Evolutionary conservation across 495 filamentous ascomycete species (phyloP).

Genomic region (Aspergillus incahuasiensis): DNA sequence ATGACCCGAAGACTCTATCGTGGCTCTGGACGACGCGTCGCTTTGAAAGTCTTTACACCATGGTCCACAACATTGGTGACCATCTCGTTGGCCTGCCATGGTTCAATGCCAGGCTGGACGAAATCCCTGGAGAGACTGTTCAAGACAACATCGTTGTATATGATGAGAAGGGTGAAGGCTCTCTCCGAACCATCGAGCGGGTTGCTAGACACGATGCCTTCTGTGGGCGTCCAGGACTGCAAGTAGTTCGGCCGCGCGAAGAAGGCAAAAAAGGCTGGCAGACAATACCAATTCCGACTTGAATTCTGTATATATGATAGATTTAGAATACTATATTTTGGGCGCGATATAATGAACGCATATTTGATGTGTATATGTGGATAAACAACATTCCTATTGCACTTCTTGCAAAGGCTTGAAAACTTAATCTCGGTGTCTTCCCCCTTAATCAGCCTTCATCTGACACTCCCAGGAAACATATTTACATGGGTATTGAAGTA

Average conservation of each 20-base stretch:
- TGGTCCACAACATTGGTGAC: slow-evolving; percentile 49
- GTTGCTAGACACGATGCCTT: slow-evolving; percentile 46
- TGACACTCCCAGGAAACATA: too few species aligned
- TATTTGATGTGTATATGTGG: too few species aligned
- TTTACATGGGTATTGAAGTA: too few species aligned
- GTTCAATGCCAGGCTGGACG: slow-evolving; percentile 52
- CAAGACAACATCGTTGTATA: slow-evolving; percentile 42
- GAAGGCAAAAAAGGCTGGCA: slow-evolving; percentile 4
- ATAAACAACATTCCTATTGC: too few species aligned
- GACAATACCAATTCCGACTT: neutral
- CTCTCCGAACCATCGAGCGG: slow-evolving; percentile 33
- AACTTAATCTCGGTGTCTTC: too few species aligned
- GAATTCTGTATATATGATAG: neutral
- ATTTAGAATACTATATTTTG: neutral
- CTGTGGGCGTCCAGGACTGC: slow-evolving; percentile 50
- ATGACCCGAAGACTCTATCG: slow-evolving; percentile 46
- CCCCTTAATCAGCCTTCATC: too few species aligned
- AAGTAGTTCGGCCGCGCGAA: slow-evolving; percentile 27
- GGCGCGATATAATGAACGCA: too few species aligned
- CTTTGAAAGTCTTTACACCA: slow-evolving; percentile 54
- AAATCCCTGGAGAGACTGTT: slow-evolving; percentile 47
- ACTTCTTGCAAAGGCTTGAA: too few species aligned
- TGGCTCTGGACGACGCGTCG: slow-evolving; percentile 52
- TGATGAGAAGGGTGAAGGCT: slow-evolving; percentile 25
- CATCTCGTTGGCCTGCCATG: slow-evolving; percentile 49